These are phyloP conservation scores for Seminavis robusta DNA, from an alignment of 108 stramenopile genomes.

Conservation along the genomic window DNA sequence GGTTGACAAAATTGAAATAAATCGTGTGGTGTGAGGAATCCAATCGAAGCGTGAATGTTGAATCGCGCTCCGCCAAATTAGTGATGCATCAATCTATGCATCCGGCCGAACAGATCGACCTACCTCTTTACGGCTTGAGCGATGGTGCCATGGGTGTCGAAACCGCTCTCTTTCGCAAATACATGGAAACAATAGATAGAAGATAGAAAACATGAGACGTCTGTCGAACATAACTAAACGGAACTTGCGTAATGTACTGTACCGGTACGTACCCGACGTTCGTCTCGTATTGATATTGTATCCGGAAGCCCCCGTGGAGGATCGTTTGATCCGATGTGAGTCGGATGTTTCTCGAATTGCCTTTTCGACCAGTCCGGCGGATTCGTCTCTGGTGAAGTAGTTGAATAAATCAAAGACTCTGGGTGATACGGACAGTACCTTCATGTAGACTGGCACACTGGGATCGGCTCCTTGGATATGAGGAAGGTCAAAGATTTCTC, in stretches of 20 bases:
- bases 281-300: constrained; percentile 55
- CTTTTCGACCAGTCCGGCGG: constrained; percentile 53
- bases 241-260: too few species aligned
- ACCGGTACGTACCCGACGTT: too few species aligned
- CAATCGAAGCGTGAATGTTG: too few species aligned
- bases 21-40: too few species aligned
- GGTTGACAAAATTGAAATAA: neutral
- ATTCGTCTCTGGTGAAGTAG: constrained; percentile 62
- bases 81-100: too few species aligned
- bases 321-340: constrained; percentile 71
- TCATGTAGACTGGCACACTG: neutral
- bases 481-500: constrained; percentile 76
- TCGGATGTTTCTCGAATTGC: constrained; percentile 67
- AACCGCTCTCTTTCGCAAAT: constrained; percentile 85
- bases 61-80: too few species aligned
- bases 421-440: constrained; percentile 17
- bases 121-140: constrained; percentile 61
- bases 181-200: too few species aligned
- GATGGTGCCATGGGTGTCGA: constrained; percentile 74
- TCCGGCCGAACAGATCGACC: too few species aligned
- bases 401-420: constrained; percentile 73
- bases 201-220: too few species aligned
- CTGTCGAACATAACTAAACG: too few species aligned
- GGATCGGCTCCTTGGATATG: constrained; percentile 47
- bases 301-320: constrained; percentile 67